Base-by-base conservation (phyloP, 768 basidiomycete species). In the Boletus vinaceobasis region DNA sequence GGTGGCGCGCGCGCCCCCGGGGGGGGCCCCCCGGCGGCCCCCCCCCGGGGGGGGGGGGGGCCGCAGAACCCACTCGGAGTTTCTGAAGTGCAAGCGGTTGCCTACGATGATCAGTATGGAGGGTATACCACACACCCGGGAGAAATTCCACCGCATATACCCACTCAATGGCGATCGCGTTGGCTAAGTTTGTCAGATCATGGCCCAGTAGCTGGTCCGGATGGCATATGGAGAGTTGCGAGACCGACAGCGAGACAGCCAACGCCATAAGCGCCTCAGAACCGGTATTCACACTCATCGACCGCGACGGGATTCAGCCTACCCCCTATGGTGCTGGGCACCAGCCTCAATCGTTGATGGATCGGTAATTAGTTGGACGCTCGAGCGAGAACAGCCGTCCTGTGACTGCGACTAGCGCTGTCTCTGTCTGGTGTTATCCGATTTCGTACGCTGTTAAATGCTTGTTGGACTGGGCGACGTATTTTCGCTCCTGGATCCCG, bases 111-210 rank as follows among this genome's bases (percentile, higher is more conserved):
- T n/a, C n/a, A n/a, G n/a, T n/a, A n/a, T n/a, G n/a, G n/a, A n/a
- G n/a, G n/a, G n/a, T n/a, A n/a, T n/a, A n/a, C n/a, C n/a, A n/a
- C n/a, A n/a, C n/a, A n/a, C n/a, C n/a, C n/a, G n/a, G n/a, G n/a
- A n/a, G n/a, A n/a, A n/a, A n/a, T n/a, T n/a, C n/a, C n/a, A n/a
- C n/a, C n/a, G n/a, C n/a, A n/a, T n/a, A n/a, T n/a, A n/a, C n/a
- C n/a, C n/a, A n/a, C n/a, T n/a, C n/a, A n/a, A n/a, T n/a, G n/a
- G n/a, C n/a, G n/a, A n/a, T 67, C 71, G 6, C 81, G 90, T 11
- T 91, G 94, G 23, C 79, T 98, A 44, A 86, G 86, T 43, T 71
- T 98, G 52, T 82, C 81, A 50, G 95, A 98, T 60, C 74, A 82
- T 62, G 95, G 95, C 14, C 92, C 91, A 36, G 88, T 23, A 23